Evolutionary conservation across 495 filamentous ascomycete genomes (phyloP), one percentile per base, ranked within the genome.

Genomic region (Viridothelium virens): DNA sequence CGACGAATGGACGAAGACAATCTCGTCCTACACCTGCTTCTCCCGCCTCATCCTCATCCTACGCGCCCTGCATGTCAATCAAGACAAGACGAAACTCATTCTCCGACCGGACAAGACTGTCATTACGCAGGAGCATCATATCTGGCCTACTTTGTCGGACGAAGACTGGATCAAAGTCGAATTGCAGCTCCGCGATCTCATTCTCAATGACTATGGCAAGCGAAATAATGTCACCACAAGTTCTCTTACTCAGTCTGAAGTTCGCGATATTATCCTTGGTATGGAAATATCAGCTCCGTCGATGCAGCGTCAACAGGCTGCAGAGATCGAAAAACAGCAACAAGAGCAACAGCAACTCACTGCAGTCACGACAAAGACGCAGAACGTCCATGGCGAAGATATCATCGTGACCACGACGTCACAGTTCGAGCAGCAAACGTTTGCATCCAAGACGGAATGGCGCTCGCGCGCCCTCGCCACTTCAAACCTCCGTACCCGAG

Each of bases 81-180:
- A 90, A 67, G 95, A 99, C 76, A 97, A 97, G 84, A 96, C 95
- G 3, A 99, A 99, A 81, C 85, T 99, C 56, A 86, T 99, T 25
- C 79, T 99, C 47, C 86, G 95, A n/a, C 95, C 95, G 0, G 95
- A 97, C 78, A 99, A 97, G 86, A 96, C 85, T 3, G 92, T 99
- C 63, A 94, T 99, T 72, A 99, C 95, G 2, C 92, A 97, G 72
- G 91, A 97, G 74, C 95, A 99, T 76, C 95, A 99, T 73, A 97
- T 99, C 75, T 99, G 95, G 95, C 95, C 95, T 1, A 86, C 90
- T 2, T 79, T 99, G 9, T 88, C 90, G 0, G 94, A 99, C 69
- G 95, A 99, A 65, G 92, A 96, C 70, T 99, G 95, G 94, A 92
- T 97, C 76, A 96, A 97, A 84, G 91, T 99, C 31, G 95, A 99